Evolutionary conservation across 352 stramenopile species (phyloP), one percentile per base, ranked within the genome.

Genomic region (Phytophthora pseudosyringae): DNA sequence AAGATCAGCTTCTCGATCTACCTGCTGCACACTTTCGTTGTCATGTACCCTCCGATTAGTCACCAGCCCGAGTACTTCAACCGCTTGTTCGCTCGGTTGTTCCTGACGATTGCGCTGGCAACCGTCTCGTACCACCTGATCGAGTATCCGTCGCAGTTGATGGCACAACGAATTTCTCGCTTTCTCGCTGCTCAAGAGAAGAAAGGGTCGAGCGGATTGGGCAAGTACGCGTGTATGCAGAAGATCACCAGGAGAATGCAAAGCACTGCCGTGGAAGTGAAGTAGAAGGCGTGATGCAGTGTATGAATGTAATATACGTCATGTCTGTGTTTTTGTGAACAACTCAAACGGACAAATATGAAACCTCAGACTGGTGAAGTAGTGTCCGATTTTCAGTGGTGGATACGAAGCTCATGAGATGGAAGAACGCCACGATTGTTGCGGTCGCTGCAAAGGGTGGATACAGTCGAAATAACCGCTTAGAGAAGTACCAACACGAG

Each of bases 1-100:
- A 80, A 83, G 61, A 67, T 83, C 60, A 80, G 71, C 41, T 83
- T 73, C 52, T 83, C 75, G 0, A 71, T 80, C 46, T 83, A 83
- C 35, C 35, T 83, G 41, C 59, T 83, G 13, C 75, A 83, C 60
- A 69, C 32, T 21, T 83, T 76, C 41, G 57, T 80, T n/a, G 44
- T 80, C 10, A 74, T 57, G 33, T 50, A 63, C 39, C 61, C n/a
- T 25, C 12, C 50, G 12, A 55, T 59, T 18, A 48, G 49, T 25
- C 16, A 52, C 16, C 65, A 80, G 59, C 16, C 28, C 11, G 68
- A 75, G 9, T 64, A 59, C 25, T 81, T 80, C 46, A 64, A 88
- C 52, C 59, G 57, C 12, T 64, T 82, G 33, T 75, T 78, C 11
- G 65, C 69, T 11, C 32, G 57, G 25, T 80, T 81, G 45, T 61